These are phyloP conservation scores for Piper betle DNA, from an alignment of 164 flowering plant genomes.

Conservation along the genomic window DNA sequence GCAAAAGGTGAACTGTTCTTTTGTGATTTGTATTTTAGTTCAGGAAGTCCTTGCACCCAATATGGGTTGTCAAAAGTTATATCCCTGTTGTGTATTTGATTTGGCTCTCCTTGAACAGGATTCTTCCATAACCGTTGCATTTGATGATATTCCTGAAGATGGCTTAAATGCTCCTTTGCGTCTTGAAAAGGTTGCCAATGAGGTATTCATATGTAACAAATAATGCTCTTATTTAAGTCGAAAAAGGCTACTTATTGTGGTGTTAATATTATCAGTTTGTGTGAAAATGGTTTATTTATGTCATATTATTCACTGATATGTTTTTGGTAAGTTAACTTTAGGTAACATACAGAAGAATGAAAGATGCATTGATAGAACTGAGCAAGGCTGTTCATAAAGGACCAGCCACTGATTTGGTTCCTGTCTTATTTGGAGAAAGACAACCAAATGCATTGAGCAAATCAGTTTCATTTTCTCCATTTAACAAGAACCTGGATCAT, in stretches of 20 bases:
- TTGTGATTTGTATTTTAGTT: too few species aligned
- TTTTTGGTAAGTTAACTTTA: constrained; percentile 6
- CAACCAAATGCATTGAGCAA: constrained; percentile 54
- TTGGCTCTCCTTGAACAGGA: constrained; percentile 38
- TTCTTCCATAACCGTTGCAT: constrained; percentile 83
- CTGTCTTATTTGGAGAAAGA: constrained; percentile 87
- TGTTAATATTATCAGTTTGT: too few species aligned
- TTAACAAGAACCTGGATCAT: constrained; percentile 69
- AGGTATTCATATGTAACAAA: constrained; percentile 29
- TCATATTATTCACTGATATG: not conserved
- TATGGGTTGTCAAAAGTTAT: not conserved
- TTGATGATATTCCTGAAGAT: constrained; percentile 95
- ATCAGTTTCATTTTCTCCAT: constrained; percentile 45
- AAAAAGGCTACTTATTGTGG: not conserved
- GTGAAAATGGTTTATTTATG: constrained; percentile 2
- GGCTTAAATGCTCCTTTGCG: constrained; percentile 82
- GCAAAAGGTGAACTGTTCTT: constrained; percentile 49
- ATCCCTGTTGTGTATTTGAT: not conserved
- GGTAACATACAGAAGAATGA: constrained; percentile 96
- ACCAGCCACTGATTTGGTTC: constrained; percentile 87
- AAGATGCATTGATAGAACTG: constrained; percentile 75
- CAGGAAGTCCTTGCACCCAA: not conserved
- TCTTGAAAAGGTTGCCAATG: constrained; percentile 93
- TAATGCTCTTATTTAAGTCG: too few species aligned
- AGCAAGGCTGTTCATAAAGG: constrained; percentile 88